A percentile compares a stretch with the other conserved stretches of the same genome.
phyloP scores from a whole-genome alignment of 1,139 yeast genomes.

The Pichia sp. region DNA sequence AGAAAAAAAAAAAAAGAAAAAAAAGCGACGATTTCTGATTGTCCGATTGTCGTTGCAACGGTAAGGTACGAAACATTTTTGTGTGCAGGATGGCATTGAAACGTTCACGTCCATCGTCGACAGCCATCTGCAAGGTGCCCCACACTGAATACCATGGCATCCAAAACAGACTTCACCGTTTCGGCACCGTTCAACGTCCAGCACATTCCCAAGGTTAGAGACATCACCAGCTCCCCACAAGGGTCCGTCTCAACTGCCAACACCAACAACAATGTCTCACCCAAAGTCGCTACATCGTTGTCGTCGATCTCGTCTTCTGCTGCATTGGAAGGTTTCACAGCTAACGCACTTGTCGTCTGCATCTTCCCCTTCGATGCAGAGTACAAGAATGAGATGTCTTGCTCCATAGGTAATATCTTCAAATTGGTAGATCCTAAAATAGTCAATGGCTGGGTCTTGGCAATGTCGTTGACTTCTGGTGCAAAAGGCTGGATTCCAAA shows the following conservation, averaged over 20 bases:
- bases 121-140: no score
- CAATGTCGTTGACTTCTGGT: conserved; percentile 53
- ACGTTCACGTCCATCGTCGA: no score
- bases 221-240: not conserved
- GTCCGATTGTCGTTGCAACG: no score
- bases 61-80: no score
- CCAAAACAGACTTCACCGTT: not conserved
- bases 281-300: no score
- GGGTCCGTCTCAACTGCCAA: no score
- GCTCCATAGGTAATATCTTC: conserved; percentile 49
- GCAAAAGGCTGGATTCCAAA: conserved; percentile 58
- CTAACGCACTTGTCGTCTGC: conserved; percentile 24
- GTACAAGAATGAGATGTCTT: conserved; percentile 46
- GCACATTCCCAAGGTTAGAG: conserved; percentile 14
- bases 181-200: conserved; percentile 21
- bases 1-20: not conserved
- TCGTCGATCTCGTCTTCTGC: not conserved
- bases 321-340: not conserved
- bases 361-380: conserved; percentile 48
- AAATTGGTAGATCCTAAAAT: conserved; percentile 34
- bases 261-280: no score
- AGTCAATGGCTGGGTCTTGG: conserved; percentile 56
- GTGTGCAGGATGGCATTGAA: no score
- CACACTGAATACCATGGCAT: not conserved
- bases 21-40: no score